Base-by-base conservation (phyloP, 2,329 filamentous ascomycete species). In the Fusarium sp. region DNA sequence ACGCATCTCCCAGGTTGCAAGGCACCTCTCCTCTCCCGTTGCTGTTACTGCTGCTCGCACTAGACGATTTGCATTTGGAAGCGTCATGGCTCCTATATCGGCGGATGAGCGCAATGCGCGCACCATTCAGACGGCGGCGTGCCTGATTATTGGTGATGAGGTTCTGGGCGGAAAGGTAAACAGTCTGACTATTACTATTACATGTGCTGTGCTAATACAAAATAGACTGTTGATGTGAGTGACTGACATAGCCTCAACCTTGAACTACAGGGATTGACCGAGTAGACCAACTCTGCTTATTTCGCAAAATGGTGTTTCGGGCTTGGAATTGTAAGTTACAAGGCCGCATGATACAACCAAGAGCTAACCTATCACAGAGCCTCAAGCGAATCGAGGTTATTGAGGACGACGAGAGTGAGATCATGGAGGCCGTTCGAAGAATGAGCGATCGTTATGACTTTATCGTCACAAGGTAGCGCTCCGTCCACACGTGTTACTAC, bases 71-170 rank as follows among this genome's bases (percentile, higher is more conserved):
- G 58, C 71, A n/a, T 60, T 79, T 37, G 71, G 65, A 66, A 83
- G 73, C 79, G 89, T 88, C 85, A 85, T 81, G 45, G 67, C 73
- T 66, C 60, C 72, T 65, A 64, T 83, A 71, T 84, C 85, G 78
- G 81, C 86, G 68, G 86, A 88, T 68, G 86, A 90, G 79, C 87
- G 89, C 73, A 88, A 88, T 79, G 86, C 88, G 78, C 88, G 92
- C 80, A 91, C 89, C 69, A 97, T 98, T 77, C 92, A 95, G 81
- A 98, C 95, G 56, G 97, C 96, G 13, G 96, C 93, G 66, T 97
- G 95, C 83, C 85, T 98, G 74, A 95, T 99, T 69, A 98, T 99
- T 78, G 96, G 96, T n/a, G 96, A 98, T 84, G 96, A 98, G 83
- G 95, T 98, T 6, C 88, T 98, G 5, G 95, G 95, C 24, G 96